Base-by-base conservation (phyloP, 768 basidiomycete genomes). In the Macrocybe gigantea region DNA sequence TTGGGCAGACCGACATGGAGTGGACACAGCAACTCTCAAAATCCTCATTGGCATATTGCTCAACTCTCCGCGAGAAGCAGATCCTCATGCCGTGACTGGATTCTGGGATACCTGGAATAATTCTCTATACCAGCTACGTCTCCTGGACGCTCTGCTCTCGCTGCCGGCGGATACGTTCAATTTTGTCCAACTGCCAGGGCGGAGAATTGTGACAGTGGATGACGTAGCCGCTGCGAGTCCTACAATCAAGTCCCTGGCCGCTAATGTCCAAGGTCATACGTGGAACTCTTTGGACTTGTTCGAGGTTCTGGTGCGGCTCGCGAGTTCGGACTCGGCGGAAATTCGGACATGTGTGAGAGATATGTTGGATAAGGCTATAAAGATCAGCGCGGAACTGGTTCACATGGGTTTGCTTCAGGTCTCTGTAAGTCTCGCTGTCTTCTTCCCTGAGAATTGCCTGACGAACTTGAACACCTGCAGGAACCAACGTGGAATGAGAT, bases 261-360 rank as follows among this genome's bases (percentile, higher is more conserved):
- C 83, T 2, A 92, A 89, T 56, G 89, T 95, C 31, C 93, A 97
- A 63, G 85, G 85, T 2, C 85, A 90, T 54, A 87, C 91, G 0
- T 98, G 94, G 94, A 98, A 98, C 62, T 93, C 90, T 5, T 70
- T 93, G 7, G 92, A 96, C 56, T 69, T 98, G 37, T 89, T 94
- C 56, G 83, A 92, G 64, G 83, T 93, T 30, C 72, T 97, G 2
- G 85, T 95, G n/a, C 77, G 80, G 48, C 73, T 86, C 45, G 85
- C 87, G 2, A 83, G 84, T 50, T 80, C 83, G 2, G 85, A 91
- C 29, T 79, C 74, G 14, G 53, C 64, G 11, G 90, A 93, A 44
- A 81, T 93, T 29, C 78, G 82, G 22, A 77, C 70, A 49, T 84
- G 82, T 54, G 92, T 94, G 29, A 76, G 86, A 39, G 93, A 96